Percentiles rank a stretch among this genome's conserved stretches.
phyloP scores from a whole-genome alignment of 768 basidiomycete species.

The Gymnopilus junonius region DNA sequence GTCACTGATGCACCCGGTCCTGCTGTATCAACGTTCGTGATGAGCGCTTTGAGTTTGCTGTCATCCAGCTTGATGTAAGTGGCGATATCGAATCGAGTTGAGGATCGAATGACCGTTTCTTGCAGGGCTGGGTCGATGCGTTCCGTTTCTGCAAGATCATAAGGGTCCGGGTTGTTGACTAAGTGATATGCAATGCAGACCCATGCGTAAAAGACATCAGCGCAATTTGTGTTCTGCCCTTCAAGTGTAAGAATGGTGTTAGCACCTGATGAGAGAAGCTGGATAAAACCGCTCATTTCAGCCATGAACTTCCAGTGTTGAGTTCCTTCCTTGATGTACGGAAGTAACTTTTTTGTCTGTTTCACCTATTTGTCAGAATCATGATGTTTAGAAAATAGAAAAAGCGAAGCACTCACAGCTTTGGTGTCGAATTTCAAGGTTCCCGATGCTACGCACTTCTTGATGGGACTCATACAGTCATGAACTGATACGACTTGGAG shows the following conservation, averaged over 20 bases:
- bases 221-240: conserved; percentile 31
- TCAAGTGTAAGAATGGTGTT: conserved; percentile 31
- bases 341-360: conserved; percentile 23
- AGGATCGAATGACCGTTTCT: conserved; percentile 5
- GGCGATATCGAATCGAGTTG: conserved; percentile 14
- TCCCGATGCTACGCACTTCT: conserved; percentile 12
- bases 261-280: conserved; percentile 22
- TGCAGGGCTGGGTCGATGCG: conserved; percentile 15
- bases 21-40: no score
- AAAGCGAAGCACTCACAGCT: conserved; percentile 19
- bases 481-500: no score
- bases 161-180: no score
- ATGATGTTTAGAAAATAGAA: not conserved
- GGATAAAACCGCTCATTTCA: conserved; percentile 18
- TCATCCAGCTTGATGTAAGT: no score
- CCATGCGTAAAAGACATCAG: conserved; percentile 34
- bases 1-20: no score
- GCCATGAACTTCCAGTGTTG: conserved; percentile 19
- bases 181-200: conserved; percentile 33
- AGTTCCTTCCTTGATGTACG: conserved; percentile 20
- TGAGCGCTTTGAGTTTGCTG: no score
- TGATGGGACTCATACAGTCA: conserved; percentile 28
- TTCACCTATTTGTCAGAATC: no score
- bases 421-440: conserved; percentile 25
- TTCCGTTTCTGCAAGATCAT: conserved; percentile 23